Evolutionary conservation across 2,329 filamentous ascomycete species (phyloP), one percentile per base, ranked within the genome.

Genomic region (Colletotrichum plurivorum): DNA sequence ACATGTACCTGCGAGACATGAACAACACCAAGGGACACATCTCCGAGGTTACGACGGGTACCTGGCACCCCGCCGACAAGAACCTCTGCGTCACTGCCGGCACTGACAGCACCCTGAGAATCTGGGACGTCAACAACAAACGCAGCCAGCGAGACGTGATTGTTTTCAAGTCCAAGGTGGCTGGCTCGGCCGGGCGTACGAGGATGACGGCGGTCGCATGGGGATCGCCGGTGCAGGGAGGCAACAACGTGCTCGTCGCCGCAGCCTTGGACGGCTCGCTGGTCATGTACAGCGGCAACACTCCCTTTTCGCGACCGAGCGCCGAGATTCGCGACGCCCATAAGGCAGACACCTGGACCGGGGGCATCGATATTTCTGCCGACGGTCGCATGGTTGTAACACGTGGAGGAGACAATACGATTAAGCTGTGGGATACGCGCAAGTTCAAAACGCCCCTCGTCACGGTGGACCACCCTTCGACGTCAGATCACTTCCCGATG

Each of bases 1-100:
- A 99, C 78, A 98, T 98, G 95, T 99, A 99, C 76, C 83, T 99
- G 73, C 89, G 95, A 63, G 96, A 99, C 79, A 97, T 98, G 92
- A 90, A 98, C 81, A 95, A 98, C 78, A 99, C 96, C 5, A 98
- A 98, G 78, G 96, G 96, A 1, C 96, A 99, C 80, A 91, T 98
- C 60, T 95, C 95, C 4, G 96, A 98, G 80, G 89, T 98, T 48
- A 94, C 94, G 4, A 93, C 92, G 22, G 95, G 94, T 22, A 92
- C 92, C 46, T 99, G 96, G 96, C 94, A 95, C 80, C 96, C 96
- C 0, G 91, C 90, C 2, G 91, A 98, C 78, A 91, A 88, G 76
- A 94, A 97, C 73, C 75, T 95, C 0, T 97, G 94, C 77, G 91
- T 95, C 27, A 99, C 96, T 2, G 95, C 94, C 46, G 95, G 95